phyloP scores from a whole-genome alignment of 2,329 filamentous ascomycete genomes.

The Venturia pyrina region DNA sequence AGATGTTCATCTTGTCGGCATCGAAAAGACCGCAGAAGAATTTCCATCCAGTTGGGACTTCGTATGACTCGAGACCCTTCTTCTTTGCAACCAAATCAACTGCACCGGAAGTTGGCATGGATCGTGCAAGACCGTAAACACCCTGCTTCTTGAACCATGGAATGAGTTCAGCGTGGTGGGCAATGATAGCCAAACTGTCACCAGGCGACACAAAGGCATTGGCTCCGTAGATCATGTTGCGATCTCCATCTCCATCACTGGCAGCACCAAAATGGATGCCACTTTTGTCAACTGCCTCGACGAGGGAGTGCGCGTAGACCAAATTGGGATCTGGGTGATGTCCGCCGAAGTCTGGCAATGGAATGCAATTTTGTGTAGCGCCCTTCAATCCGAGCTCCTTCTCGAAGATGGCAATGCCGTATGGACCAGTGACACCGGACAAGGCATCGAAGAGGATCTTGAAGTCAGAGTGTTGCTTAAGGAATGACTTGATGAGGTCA shows the following conservation, averaged over 20 bases:
- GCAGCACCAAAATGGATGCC: conserved; percentile 92
- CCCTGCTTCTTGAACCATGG: conserved; percentile 98
- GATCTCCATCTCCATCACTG: conserved; percentile 93
- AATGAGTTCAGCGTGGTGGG: conserved; percentile 90
- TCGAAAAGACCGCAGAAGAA: conserved; percentile 98
- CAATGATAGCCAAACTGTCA: conserved; percentile 95
- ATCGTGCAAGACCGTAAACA: conserved; percentile 87
- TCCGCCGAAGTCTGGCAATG: conserved; percentile 89
- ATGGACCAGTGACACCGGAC: conserved; percentile 88
- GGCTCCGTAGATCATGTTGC: conserved; percentile 99
- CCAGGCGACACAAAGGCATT: conserved; percentile 94
- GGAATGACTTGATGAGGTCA: conserved; percentile 87
- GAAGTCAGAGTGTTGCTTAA: conserved; percentile 78
- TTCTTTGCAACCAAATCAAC: conserved; percentile 94
- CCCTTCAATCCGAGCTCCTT: conserved; percentile 76
- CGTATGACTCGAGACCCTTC: conserved; percentile 83
- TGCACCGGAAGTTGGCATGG: conserved; percentile 94
- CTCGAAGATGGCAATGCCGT: conserved; percentile 90
- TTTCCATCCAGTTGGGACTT: conserved; percentile 98
- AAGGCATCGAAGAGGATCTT: conserved; percentile 95
- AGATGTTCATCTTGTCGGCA: conserved; percentile 92
- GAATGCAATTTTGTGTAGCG: conserved; percentile 84
- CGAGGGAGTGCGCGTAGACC: conserved; percentile 89
- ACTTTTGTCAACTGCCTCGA: conserved; percentile 85
- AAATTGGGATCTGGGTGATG: conserved; percentile 97